Conservation (phyloP, 331 rosid species). For the Pyracantha coccinea region DNA sequence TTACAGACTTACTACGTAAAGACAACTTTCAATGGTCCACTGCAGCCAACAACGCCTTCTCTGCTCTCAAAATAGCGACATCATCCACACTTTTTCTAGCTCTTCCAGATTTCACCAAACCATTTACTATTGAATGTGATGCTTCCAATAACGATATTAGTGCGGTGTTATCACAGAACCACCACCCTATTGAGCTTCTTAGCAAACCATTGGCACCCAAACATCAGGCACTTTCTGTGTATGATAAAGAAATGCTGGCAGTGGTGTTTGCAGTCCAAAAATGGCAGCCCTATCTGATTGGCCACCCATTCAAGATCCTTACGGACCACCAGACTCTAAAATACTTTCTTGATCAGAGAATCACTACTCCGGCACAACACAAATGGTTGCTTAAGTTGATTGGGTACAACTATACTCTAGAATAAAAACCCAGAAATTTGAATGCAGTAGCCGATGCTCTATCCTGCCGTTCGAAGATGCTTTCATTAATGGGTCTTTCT, state of each 20-base stretch:
- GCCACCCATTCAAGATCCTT: background rate
- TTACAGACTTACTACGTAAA: background rate
- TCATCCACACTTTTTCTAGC: rapidly evolving
- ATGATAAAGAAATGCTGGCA: background rate
- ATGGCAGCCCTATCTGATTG: background rate
- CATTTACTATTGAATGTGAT: background rate
- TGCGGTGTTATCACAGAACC: background rate
- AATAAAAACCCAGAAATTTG: background rate
- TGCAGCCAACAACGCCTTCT: rapidly evolving
- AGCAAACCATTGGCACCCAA: background rate
- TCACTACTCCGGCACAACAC: background rate
- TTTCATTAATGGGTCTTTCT: rapidly evolving
- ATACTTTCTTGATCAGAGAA: background rate
- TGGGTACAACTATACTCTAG: background rate
- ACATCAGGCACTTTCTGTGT: background rate
- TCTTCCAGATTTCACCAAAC: background rate
- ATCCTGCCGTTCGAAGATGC: background rate
- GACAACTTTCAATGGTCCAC: background rate
- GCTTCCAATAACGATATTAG: background rate
- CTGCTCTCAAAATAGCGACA: rapidly evolving
- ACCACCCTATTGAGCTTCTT: background rate
- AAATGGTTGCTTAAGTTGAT: background rate
- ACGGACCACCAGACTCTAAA: background rate
- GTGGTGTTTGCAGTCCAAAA: background rate
- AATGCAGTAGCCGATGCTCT: background rate